Conservation (phyloP, 2,329 filamentous ascomycete genomes). For the Fusarium transvaalense region DNA sequence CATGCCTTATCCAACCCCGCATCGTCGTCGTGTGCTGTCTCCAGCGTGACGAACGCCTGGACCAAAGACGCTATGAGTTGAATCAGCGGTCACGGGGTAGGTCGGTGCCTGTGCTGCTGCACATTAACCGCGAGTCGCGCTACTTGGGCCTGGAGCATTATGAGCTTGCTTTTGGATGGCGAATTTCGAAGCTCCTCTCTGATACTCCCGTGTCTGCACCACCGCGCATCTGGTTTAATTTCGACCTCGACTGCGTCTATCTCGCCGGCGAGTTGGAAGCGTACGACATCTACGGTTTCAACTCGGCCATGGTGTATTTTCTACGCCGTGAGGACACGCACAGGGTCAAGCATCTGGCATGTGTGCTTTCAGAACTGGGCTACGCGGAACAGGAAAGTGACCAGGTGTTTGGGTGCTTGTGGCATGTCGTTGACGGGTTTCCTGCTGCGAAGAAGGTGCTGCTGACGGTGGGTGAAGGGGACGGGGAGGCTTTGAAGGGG, state of each 20-base stretch:
- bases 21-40: constrained; percentile 60
- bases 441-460: constrained; percentile 53
- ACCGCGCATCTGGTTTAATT: constrained; percentile 63
- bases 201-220: constrained; percentile 53
- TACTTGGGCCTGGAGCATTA: constrained; percentile 59
- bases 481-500: constrained; percentile 52
- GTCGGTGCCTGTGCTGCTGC: constrained; percentile 58
- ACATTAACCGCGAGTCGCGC: constrained; percentile 59
- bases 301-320: constrained; percentile 64
- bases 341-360: constrained; percentile 60
- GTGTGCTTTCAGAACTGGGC: constrained; percentile 59
- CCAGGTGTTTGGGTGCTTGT: constrained; percentile 62
- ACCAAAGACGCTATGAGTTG: constrained; percentile 49
- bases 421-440: constrained; percentile 63
- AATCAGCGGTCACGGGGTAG: constrained; percentile 44
- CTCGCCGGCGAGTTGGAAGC: constrained; percentile 63
- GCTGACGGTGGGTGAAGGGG: constrained; percentile 57
- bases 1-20: constrained; percentile 59
- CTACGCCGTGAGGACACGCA: constrained; percentile 57
- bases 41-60: constrained; percentile 49
- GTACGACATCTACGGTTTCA: constrained; percentile 61
- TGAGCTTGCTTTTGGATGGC: constrained; percentile 62
- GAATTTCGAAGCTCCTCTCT: constrained; percentile 57
- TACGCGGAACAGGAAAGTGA: constrained; percentile 58
- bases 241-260: constrained; percentile 60